Base-by-base conservation (phyloP, 768 basidiomycete species). In the Cystoderma amianthinum region DNA sequence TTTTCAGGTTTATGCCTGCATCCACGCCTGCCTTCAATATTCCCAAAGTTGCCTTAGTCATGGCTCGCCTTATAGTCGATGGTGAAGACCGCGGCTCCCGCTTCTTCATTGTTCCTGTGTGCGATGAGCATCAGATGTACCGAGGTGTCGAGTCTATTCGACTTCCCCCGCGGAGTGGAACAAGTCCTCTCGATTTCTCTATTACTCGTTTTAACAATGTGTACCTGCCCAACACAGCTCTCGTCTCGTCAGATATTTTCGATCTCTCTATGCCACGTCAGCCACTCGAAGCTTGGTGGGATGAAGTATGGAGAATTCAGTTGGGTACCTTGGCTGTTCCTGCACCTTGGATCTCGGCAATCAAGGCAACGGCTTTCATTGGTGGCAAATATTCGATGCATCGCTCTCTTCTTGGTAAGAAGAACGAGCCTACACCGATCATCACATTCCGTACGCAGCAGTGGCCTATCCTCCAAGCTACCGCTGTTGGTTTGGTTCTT, bases 371-470 rank as follows among this genome's bases (percentile, higher is more conserved):
- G n/a, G 68, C 77, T 5, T 78, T 64, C 49, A 77, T 80, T 38
- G 70, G 67, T 2, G 74, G 72, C n/a, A 66, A 61, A 44, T 82
- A 82, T 47, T 78, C 76, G 10, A 65, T 72, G 60, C 72, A 75
- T 53, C 68, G 78, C 24, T 65, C 61, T 32, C 57, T 81, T 25
- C 60, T 66, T 15, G 76, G 74, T 4, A 69, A 69, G 46, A 55
- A 53, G 4, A 51, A 58, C 11, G 39, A 56, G 11, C 69, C 67
- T 13, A 58, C 69, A 2, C 77, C 77, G 0, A 80, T 83, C 50
- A 66, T 81, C 41, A 57, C 69, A 4, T 83, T 83, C 62, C 68
- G 78, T 18, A 82, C 81, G 0, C 81, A 83, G 46, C 77, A 82
- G 40, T 71, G 69, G 65, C 77, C 81, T 2, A 62, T 83, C 28